Percentiles rank a stretch among this genome's conserved stretches.
Evolutionary conservation across 257 asterid genomes (phyloP).

Genomic region (Solanum dulcamara): DNA sequence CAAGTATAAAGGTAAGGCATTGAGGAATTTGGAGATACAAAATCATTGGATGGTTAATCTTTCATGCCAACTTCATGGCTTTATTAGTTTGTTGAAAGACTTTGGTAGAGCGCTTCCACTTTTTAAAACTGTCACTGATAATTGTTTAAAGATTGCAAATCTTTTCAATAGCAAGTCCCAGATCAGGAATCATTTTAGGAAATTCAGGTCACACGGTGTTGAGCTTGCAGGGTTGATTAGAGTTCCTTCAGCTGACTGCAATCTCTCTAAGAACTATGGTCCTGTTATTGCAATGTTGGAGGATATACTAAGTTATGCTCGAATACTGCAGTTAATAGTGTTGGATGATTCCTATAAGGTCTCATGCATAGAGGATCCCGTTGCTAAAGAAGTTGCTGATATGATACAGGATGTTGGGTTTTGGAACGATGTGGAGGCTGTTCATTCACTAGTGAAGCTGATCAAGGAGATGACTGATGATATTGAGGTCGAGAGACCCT

Average conservation of each 20-base stretch:
- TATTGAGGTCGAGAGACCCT: constrained; percentile 62
- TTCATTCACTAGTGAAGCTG: constrained; percentile 54
- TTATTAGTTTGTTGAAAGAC: constrained; percentile 62
- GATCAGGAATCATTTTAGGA: constrained; percentile 48
- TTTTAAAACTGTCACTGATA: constrained; percentile 40
- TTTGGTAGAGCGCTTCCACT: constrained; percentile 58
- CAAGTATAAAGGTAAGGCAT: constrained; percentile 57
- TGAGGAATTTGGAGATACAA: constrained; percentile 54
- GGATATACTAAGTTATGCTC: constrained; percentile 48
- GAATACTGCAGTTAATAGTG: constrained; percentile 43
- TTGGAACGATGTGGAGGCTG: constrained; percentile 61
- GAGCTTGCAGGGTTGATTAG: constrained; percentile 42
- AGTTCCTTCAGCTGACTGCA: constrained; percentile 40
- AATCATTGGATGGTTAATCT: constrained; percentile 80
- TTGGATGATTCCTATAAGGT: constrained; percentile 55
- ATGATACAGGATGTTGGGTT: constrained; percentile 53
- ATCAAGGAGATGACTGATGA: constrained; percentile 55
- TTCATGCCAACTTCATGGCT: constrained; percentile 63
- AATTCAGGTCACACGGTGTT: constrained; percentile 45
- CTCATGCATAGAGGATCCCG: constrained; percentile 35
- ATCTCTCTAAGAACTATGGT: constrained; percentile 33
- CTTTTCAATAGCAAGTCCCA: constrained; percentile 48
- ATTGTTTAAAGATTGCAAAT: constrained; percentile 54
- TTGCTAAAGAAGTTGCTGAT: constrained; percentile 41
- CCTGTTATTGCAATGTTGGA: constrained; percentile 55